These are phyloP conservation scores for Aspergillus olivimuriae DNA, from an alignment of 495 filamentous ascomycete genomes.

Conservation along the genomic window DNA sequence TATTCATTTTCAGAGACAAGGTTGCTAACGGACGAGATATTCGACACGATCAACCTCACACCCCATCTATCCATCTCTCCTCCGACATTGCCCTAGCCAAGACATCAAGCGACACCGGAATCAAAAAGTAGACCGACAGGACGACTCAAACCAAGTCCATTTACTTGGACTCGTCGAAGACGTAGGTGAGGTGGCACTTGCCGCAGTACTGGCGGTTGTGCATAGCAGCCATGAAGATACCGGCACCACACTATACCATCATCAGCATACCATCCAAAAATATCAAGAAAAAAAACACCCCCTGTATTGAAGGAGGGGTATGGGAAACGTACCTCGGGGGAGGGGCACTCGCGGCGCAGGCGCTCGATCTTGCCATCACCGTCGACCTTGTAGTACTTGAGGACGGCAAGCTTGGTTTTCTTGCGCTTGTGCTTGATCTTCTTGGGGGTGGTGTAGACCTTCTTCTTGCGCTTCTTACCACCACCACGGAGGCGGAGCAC, in stretches of 20 bases:
- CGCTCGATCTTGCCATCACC: slow-evolving; percentile 99
- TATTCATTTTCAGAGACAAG: slow-evolving; percentile 14
- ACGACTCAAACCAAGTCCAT: slow-evolving; percentile 18
- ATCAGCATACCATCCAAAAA: too few species aligned
- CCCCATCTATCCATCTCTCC: slow-evolving; percentile 10
- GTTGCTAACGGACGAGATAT: slow-evolving; percentile 11
- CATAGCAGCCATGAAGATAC: slow-evolving; percentile 99
- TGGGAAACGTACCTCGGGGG: slow-evolving; percentile 65
- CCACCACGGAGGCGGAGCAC: slow-evolving; percentile 95
- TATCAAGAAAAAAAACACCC: too few species aligned
- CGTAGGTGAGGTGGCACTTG: slow-evolving; percentile 98
- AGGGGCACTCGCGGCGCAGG: slow-evolving; percentile 92
- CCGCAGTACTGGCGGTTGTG: slow-evolving; percentile 99
- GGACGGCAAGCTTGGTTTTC: slow-evolving; percentile 98
- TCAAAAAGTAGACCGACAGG: slow-evolving; percentile 13
- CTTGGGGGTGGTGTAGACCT: slow-evolving; percentile 99
- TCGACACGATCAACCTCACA: slow-evolving; percentile 16
- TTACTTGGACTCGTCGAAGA: slow-evolving; percentile 85
- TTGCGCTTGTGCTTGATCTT: slow-evolving; percentile 99
- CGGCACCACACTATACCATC: slow-evolving; percentile 82
- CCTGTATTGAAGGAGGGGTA: too few species aligned
- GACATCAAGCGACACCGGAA: slow-evolving; percentile 18
- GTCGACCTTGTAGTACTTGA: slow-evolving; percentile 99
- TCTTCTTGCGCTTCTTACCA: slow-evolving; percentile 99
- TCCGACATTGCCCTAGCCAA: slow-evolving; percentile 15